phyloP scores from a whole-genome alignment of 2,329 filamentous ascomycete species.

The Graphilbum fragrans region DNA sequence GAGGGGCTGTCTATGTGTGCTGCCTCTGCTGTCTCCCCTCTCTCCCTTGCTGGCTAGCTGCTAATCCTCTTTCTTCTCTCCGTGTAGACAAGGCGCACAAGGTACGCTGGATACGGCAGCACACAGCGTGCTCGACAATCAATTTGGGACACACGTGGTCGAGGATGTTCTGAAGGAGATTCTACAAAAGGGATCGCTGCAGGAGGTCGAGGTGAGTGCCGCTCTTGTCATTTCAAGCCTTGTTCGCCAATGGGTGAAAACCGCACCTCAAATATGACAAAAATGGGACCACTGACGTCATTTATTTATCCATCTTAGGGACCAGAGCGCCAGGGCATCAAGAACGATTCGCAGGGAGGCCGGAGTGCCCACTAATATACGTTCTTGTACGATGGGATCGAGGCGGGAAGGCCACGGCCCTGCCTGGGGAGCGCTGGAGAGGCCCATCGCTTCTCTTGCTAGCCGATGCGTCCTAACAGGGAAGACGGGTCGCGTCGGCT shows the following conservation, averaged over 20 bases:
- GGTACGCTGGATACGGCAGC: slow-evolving; percentile 67
- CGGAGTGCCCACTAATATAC: slow-evolving; percentile 32
- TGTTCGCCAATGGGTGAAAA: too few relatives aligned
- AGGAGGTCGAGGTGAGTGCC: slow-evolving; percentile 41
- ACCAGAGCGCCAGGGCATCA: slow-evolving; percentile 36
- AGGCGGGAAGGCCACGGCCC: background rate
- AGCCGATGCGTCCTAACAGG: too few relatives aligned
- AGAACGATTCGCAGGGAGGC: slow-evolving; percentile 38
- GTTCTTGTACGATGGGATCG: background rate
- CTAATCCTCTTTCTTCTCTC: background rate
- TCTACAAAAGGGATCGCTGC: slow-evolving; percentile 59
- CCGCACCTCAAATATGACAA: too few relatives aligned
- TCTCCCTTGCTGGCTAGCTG: too few relatives aligned
- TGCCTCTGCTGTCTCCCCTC: too few relatives aligned
- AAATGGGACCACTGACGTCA: background rate
- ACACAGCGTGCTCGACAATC: slow-evolving; percentile 62
- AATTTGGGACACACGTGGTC: slow-evolving; percentile 72
- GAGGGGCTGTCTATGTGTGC: background rate
- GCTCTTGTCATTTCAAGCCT: background rate
- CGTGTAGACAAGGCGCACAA: slow-evolving; percentile 66
- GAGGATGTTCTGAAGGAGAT: slow-evolving; percentile 78
- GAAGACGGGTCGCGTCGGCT: too few relatives aligned
- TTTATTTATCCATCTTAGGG: too few relatives aligned
- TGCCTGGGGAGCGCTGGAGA: too few relatives aligned
- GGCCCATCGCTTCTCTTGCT: too few relatives aligned